Conservation (phyloP, 495 filamentous ascomycete species). For the Penicillium silybi region DNA sequence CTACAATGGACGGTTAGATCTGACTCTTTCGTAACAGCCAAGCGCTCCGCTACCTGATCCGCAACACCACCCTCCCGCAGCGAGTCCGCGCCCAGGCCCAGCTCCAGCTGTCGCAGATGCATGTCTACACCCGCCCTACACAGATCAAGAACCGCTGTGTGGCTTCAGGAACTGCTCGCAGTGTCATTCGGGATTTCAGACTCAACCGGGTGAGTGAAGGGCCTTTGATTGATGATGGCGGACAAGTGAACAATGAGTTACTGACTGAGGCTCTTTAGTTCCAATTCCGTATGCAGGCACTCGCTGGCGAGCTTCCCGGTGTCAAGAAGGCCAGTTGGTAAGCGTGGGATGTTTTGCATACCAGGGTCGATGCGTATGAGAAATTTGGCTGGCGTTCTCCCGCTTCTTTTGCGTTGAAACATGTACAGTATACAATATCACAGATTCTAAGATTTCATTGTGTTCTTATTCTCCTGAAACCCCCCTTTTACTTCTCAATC, state of each 20-base stretch:
- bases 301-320: slow-evolving; percentile 84
- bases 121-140: slow-evolving; percentile 85
- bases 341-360: slow-evolving; percentile 6
- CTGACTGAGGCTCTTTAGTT: slow-evolving; percentile 50
- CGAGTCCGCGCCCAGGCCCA: slow-evolving; percentile 85
- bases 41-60: slow-evolving; percentile 91
- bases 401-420: slow-evolving; percentile 19
- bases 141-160: slow-evolving; percentile 93
- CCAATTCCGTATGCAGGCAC: slow-evolving; percentile 85
- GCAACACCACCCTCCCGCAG: slow-evolving; percentile 80
- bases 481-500: neutral
- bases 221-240: neutral
- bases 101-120: slow-evolving; percentile 89
- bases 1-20: neutral
- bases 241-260: slow-evolving; percentile 21
- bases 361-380: slow-evolving; percentile 9
- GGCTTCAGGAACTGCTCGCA: slow-evolving; percentile 77
- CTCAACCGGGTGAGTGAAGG: slow-evolving; percentile 72
- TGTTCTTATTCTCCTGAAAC: neutral
- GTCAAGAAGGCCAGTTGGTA: slow-evolving; percentile 97
- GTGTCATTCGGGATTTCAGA: slow-evolving; percentile 85
- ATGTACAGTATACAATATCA: slow-evolving; percentile 34
- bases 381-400: slow-evolving; percentile 30
- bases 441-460: slow-evolving; percentile 3
- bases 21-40: slow-evolving; percentile 54